Evolutionary conservation across 805 yeast species (phyloP), one percentile per base, ranked within the genome.

Genomic region (Zygoascus bituminiphila): DNA sequence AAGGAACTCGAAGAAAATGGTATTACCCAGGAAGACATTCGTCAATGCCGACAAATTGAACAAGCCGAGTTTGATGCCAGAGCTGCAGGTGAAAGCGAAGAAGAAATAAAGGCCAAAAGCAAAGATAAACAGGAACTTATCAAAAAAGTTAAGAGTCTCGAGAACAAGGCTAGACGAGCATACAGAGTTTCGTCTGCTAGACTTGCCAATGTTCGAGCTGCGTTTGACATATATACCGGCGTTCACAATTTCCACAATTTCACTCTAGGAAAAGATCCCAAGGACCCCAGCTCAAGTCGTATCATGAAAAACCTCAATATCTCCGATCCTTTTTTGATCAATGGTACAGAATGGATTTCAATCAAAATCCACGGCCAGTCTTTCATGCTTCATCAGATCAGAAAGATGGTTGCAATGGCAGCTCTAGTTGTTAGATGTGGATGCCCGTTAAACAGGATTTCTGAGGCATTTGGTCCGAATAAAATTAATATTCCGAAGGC

Each of bases 341-440:
- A 89, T 61, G 88, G 86, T 42, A 88, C 96, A 5, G 98, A 93
- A 63, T 93, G 98, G 98, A 76, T 87, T 1, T 86, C 96, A 1
- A 83, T 93, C 60, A 89, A 91, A 70, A 87, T 93, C 56, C 98
- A 93, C 65, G 98, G 98, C 6, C 98, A 93, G 69, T 87, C 96
- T 2, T 93, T 93, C 67, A 93, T 93, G 98, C 74, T 93, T 54
- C 98, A 91, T 68, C 98, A 91, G 73, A 93, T 93, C 62, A 81
- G 98, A 63, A 93, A 93, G 64, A 93, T 93, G 98, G 87, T 93
- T 51, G 91, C 96, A 20, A 83, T 91, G 94, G 95, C 95, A 1
- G 78, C 89, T 0, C 72, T 91, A 49, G 79, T 85, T 15, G 81
- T 91, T 20, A 77, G 98, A 61, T 81, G 93, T 17, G 93, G 95